phyloP scores from a whole-genome alignment of 106 monocot species.

The Allium sativum region DNA sequence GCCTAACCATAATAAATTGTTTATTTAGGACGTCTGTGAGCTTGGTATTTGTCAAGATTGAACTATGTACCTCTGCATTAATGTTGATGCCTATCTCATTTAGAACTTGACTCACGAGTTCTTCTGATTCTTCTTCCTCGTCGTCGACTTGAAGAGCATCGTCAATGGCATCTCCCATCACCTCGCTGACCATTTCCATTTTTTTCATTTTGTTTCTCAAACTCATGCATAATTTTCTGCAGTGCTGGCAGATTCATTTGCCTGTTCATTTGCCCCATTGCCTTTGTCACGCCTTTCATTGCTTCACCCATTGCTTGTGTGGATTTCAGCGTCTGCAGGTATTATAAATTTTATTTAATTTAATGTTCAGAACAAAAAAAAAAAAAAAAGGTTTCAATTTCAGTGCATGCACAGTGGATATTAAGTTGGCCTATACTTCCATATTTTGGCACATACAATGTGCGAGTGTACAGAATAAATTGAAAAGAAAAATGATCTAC shows the following conservation, averaged over 20 bases:
- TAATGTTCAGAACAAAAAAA: no score
- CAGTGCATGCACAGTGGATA: no score
- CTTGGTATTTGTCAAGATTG: no score
- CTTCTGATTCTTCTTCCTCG: constrained; percentile 71
- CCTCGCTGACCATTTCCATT: constrained; percentile 68
- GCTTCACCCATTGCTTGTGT: constrained; percentile 77
- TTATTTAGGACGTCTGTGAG: no score
- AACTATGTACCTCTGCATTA: constrained; percentile 29
- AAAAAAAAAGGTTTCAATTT: background rate
- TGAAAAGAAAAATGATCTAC: no score
- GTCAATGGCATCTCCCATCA: constrained; percentile 79
- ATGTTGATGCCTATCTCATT: constrained; percentile 74
- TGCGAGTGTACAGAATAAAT: no score
- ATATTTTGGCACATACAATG: no score
- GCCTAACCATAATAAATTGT: no score
- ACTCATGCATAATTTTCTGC: constrained; percentile 81
- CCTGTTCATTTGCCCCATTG: constrained; percentile 77
- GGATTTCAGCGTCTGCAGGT: constrained; percentile 50
- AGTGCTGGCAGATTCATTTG: constrained; percentile 72
- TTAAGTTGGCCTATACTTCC: no score
- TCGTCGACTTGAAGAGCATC: constrained; percentile 78
- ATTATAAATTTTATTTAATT: background rate
- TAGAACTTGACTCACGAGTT: constrained; percentile 69
- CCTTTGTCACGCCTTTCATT: constrained; percentile 77
- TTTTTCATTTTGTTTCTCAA: constrained; percentile 69